These are phyloP conservation scores for Hexamita inflata DNA, from an alignment of 208 protist genomes.

Conservation along the genomic window DNA sequence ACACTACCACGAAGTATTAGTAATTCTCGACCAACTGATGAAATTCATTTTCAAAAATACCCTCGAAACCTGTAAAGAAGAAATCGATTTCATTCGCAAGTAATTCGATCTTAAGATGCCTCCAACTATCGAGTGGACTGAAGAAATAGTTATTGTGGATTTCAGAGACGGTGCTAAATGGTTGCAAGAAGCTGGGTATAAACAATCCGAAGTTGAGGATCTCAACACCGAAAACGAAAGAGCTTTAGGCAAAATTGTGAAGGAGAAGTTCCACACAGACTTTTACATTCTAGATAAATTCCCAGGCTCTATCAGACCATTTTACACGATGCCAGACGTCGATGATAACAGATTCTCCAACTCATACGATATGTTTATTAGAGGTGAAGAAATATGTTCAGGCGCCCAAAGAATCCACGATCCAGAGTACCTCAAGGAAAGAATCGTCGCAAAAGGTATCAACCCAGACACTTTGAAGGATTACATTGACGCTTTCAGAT, in stretches of 20 bases:
- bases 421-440: background rate
- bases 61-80: constrained; percentile 52
- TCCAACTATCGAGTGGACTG: constrained; percentile 63
- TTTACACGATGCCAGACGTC: constrained; percentile 98
- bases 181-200: constrained; percentile 55
- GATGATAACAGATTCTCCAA: constrained; percentile 53
- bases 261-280: constrained; percentile 86
- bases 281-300: constrained; percentile 98
- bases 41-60: constrained; percentile 78
- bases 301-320: constrained; percentile 78
- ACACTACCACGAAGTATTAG: constrained; percentile 94
- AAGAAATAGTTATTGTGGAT: constrained; percentile 36
- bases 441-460: background rate
- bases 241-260: constrained; percentile 77
- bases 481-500: constrained; percentile 93
- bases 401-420: constrained; percentile 98
- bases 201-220: constrained; percentile 7
- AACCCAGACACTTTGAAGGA: background rate
- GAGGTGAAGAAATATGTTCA: constrained; percentile 96
- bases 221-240: constrained; percentile 76
- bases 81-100: constrained; percentile 46
- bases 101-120: constrained; percentile 70
- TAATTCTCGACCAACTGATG: constrained; percentile 80
- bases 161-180: constrained; percentile 67
- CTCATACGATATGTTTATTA: constrained; percentile 97